Evolutionary conservation across 1,284 basidiomycete genomes (phyloP), one percentile per base, ranked within the genome.

Genomic region (Trametes pubescens): DNA sequence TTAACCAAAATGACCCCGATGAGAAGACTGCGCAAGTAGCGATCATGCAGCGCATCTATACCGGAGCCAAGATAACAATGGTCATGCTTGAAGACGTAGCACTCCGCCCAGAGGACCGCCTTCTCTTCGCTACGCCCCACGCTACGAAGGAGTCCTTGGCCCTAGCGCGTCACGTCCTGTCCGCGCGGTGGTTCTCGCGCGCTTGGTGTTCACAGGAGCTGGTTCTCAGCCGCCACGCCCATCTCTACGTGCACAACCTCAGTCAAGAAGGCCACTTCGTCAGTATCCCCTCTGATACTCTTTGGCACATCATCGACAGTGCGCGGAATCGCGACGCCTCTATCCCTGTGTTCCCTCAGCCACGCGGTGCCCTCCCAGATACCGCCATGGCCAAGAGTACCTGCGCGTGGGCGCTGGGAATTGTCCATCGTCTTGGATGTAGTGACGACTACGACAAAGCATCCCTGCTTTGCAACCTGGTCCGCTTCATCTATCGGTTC

Each of bases 141-240:
- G 47, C 59, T 1, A 44, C 58, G 4, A 16, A 51, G 14, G 16
- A 18, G 4, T 51, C 57, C 7, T 34, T 49, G 9, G 10, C 56
- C 1, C 21, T 64, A 2, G 55, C 58, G 14, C 51, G 59, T 4
- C 63, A 56, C 47, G 16, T 68, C 4, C 40, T 64, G 8, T 53
- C 61, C 22, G 56, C 66, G 6, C 55, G 66, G 18, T 68, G 66
- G 66, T 68, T 68, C 51, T 57, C 61, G 9, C 64, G 66, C n/a
- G 66, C 66, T 1, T 68, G 66, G 66, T 68, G 66, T 59, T 68
- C 66, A 24, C 66, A 68, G 40, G 66, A 65, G 43, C 62, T 64
- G 32, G 47, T 68, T 11, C 59, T 68, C 26, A 68, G 66, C 59
- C 53, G 51, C 13, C 40, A 46, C n/a, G 59, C 61, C 8, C 40